Base-by-base conservation (phyloP, 805 yeast genomes). In the Myxozyma lipomycoides region DNA sequence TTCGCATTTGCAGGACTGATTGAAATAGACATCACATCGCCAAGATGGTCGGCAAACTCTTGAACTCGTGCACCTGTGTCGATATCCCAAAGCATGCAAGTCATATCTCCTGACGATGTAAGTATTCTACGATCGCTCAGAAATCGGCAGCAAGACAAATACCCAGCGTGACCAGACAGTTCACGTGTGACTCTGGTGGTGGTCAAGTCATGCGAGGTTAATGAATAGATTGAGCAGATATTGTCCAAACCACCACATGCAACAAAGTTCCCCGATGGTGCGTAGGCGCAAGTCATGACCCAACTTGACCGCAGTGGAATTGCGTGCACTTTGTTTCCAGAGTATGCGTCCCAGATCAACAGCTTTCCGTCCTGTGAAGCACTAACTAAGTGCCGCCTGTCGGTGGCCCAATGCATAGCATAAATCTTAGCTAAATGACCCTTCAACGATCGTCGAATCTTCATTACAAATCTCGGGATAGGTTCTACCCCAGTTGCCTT, bases 211-310 rank as follows among this genome's bases (percentile, higher is more conserved):
- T 45, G 48, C 6, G 51, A 35, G 6, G 21, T 24, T n/a, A 57
- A 64, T 28, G 78, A 73, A 65, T 86, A 86, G 4, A 89, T 71
- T 1, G 91, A 80, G 62, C 95, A 83, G 25, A 78, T 76, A 63
- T 89, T 89, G 53, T 85, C 90, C 53, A 89, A 72, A 0, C 96
- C 96, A 0, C 86, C 96, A 54, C 84, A 77, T 0, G 95, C 96
- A 4, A 83, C 82, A 9, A 82, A 64, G 40, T 73, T 70, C 0
- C 84, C 82, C 46, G 78, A 75, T 0, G 89, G 87, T 1, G 90
- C 78, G 24, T 79, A 76, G 2, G 83, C 88, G 70, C 95, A 83
- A 4, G 85, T 70, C 45, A 86, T 73, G 0, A 86, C 89, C 86
- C 93, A 88, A 40, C 81, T 84, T 41, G 84, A 84, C 43, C 83